A percentile compares a stretch with the other conserved stretches of the same genome.
These are phyloP conservation scores for Pestalotiopsis sp. DNA, from an alignment of 2,329 filamentous ascomycete species.

Conservation along the genomic window DNA sequence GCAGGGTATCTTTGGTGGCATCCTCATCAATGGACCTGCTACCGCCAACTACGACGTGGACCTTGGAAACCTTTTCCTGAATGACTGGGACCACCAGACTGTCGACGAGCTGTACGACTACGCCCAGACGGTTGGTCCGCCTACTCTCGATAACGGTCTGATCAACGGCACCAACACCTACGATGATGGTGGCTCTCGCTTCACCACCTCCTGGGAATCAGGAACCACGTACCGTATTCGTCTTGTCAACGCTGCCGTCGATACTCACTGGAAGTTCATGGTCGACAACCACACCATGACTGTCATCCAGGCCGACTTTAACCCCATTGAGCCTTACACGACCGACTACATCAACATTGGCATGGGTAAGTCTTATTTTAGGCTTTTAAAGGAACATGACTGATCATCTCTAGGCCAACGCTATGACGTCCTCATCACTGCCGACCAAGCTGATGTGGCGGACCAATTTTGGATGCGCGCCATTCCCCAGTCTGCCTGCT, in stretches of 20 bases:
- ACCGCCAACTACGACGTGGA: constrained; percentile 66
- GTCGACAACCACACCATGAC: constrained; percentile 56
- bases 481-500: constrained; percentile 40
- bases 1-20: constrained; percentile 62
- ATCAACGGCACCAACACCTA: constrained; percentile 35
- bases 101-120: constrained; percentile 39
- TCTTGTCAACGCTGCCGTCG: constrained; percentile 45
- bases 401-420: constrained; percentile 26
- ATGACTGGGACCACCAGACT: constrained; percentile 59
- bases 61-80: constrained; percentile 60
- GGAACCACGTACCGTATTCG: constrained; percentile 50
- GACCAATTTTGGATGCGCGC: constrained; percentile 50
- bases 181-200: constrained; percentile 36
- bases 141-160: constrained; percentile 45
- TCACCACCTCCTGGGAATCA: constrained; percentile 39
- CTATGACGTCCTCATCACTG: constrained; percentile 18
- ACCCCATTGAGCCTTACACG: constrained; percentile 55
- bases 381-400: not conserved
- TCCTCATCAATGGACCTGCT: constrained; percentile 64
- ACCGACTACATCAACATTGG: constrained; percentile 45
- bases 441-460: constrained; percentile 19
- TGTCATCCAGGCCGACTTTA: constrained; percentile 57
- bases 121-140: constrained; percentile 35
- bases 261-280: constrained; percentile 44
- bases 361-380: constrained; percentile 31